phyloP scores from a whole-genome alignment of 164 flowering plant genomes.

The Pachysandra terminalis region DNA sequence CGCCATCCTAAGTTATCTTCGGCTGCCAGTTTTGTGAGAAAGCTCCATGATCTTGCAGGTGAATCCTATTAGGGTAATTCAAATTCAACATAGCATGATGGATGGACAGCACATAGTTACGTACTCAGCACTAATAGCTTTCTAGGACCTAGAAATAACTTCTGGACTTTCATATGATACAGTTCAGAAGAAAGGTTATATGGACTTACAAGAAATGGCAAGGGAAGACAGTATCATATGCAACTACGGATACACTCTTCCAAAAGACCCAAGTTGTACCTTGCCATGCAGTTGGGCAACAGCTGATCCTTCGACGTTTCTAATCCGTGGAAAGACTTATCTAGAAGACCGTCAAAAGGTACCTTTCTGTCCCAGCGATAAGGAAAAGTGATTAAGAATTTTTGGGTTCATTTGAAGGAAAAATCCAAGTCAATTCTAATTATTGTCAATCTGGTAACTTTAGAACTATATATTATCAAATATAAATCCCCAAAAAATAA shows the following conservation, averaged over 20 bases:
- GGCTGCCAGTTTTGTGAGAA: slow-evolving; percentile 56
- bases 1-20: slow-evolving; percentile 40
- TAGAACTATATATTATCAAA: too few species aligned
- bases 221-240: slow-evolving; percentile 31
- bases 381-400: neutral
- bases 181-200: slow-evolving; percentile 66
- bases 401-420: neutral
- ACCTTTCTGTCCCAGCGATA: neutral
- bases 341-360: slow-evolving; percentile 44
- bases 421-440: neutral
- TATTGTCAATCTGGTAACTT: neutral
- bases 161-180: slow-evolving; percentile 23
- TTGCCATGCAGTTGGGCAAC: slow-evolving; percentile 42
- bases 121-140: neutral
- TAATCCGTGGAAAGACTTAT: slow-evolving; percentile 46
- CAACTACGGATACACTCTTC: slow-evolving; percentile 47
- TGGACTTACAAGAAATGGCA: slow-evolving; percentile 38
- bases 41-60: slow-evolving; percentile 58
- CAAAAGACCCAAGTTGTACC: slow-evolving; percentile 34
- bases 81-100: neutral
- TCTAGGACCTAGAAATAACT: neutral
- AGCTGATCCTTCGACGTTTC: slow-evolving; percentile 52
- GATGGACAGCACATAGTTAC: neutral
- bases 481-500: too few species aligned
- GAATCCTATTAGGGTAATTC: slow-evolving; percentile 8